Conservation (phyloP, 139 green algal species). For the Cymbomonas tetramitiformis region DNA sequence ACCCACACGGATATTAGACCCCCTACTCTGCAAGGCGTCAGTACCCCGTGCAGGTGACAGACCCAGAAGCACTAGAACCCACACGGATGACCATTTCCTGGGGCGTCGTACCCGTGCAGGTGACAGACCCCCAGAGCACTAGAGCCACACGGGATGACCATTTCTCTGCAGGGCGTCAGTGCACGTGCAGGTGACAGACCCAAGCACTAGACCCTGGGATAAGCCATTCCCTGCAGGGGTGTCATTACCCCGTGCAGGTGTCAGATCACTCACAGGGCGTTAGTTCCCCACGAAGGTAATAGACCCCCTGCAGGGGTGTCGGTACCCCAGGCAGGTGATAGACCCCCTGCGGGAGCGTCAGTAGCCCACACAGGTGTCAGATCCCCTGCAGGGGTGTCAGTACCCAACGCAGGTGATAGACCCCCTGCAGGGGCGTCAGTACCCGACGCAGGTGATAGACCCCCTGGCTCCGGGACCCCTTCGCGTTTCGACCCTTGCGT, state of each 20-base stretch:
- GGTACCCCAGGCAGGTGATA: conserved; percentile 64
- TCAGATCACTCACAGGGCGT: conserved; percentile 67
- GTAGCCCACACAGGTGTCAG: too few species aligned
- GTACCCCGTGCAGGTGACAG: conserved; percentile 65
- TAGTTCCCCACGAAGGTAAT: conserved; percentile 66
- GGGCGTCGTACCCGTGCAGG: conserved; percentile 67
- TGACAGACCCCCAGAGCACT: conserved; percentile 69
- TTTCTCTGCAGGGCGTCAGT: conserved; percentile 75
- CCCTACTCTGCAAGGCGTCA: conserved; percentile 68
- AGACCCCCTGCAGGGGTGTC: conserved; percentile 70
- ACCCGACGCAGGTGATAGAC: too few species aligned
- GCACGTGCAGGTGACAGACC: conserved; percentile 68
- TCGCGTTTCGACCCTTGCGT: too few species aligned
- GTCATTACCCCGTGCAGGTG: conserved; percentile 67
- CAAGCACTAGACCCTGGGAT: conserved; percentile 66
- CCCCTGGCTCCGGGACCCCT: too few species aligned
- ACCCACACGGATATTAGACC: conserved; percentile 72
- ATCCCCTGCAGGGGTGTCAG: too few species aligned
- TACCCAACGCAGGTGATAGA: too few species aligned
- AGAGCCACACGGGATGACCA: conserved; percentile 66
- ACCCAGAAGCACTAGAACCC: conserved; percentile 61
- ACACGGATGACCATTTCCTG: conserved; percentile 76
- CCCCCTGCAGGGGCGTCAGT: conserved; percentile 68
- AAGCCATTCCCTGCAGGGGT: conserved; percentile 73
- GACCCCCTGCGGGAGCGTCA: conserved; percentile 70